These are phyloP conservation scores for Ogataea zsoltii DNA, from an alignment of 805 yeast species.

Conservation along the genomic window DNA sequence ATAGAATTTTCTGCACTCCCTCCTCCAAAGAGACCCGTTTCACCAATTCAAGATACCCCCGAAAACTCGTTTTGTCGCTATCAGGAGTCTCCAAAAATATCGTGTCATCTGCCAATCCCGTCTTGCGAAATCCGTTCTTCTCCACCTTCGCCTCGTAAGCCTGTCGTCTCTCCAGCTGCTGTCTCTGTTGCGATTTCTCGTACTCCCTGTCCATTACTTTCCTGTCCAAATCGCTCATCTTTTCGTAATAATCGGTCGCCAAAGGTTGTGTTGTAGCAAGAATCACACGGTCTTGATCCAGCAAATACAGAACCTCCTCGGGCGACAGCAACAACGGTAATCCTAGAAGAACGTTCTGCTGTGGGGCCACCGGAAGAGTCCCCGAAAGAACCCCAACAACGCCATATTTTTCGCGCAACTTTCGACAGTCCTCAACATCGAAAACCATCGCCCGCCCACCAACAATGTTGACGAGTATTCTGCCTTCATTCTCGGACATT, in stretches of 20 bases:
- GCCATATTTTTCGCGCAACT: slow-evolving; percentile 55
- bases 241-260: slow-evolving; percentile 1
- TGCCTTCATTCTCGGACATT: not conserved
- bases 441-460: slow-evolving; percentile 57
- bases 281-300: slow-evolving; percentile 30
- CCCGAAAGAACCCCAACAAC: slow-evolving; percentile 81
- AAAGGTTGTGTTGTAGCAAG: slow-evolving; percentile 7
- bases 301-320: slow-evolving; percentile 74
- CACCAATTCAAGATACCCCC: not conserved
- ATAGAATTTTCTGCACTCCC: slow-evolving; percentile 5
- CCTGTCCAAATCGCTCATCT: slow-evolving; percentile 5
- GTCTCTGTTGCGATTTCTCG: slow-evolving; percentile 6
- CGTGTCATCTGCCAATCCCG: slow-evolving; percentile 11
- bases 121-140: not conserved
- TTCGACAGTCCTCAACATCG: slow-evolving; percentile 51
- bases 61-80: slow-evolving; percentile 10
- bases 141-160: slow-evolving; percentile 11
- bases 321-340: slow-evolving; percentile 72
- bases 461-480: slow-evolving; percentile 37
- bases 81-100: slow-evolving; percentile 24
- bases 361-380: slow-evolving; percentile 86
- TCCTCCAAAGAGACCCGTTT: not conserved
- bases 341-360: slow-evolving; percentile 86
- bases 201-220: slow-evolving; percentile 11
- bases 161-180: slow-evolving; percentile 8